Base-by-base conservation (phyloP, 2,329 filamentous ascomycete species). In the Celoporthe dispersa region DNA sequence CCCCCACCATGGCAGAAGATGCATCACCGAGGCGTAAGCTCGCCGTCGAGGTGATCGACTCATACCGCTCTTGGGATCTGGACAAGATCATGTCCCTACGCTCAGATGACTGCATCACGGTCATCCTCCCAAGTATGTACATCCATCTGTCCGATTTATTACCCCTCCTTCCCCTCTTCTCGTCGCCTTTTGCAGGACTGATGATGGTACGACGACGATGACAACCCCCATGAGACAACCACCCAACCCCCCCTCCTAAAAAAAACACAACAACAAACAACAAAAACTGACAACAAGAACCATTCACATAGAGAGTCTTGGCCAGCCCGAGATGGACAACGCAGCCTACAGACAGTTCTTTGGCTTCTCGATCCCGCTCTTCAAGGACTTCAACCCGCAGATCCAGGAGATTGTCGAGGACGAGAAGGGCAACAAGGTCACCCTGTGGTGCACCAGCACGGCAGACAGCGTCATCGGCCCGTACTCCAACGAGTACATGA, bases 401-500 rank as follows among this genome's bases (percentile, higher is more conserved):
- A 62, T 66, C 14, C 62, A 66, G 31, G 53, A 66, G 14, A 19
- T 69, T 35, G 31, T 66, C 7, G 75, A 73, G 59, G 74, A 76
- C 64, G 70, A 66, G 19, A 31, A 12, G 28, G 70, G 51, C 25
- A 75, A 75, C 71, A 76, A 75, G 64, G 72, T 74, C 41, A 70
- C 70, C 11, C 19, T 76, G 11, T 71, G 69, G 73, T 69, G 64
- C 31, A 63, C 22, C 11, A 74, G 72, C 67, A 73, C 66, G 14
- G 73, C 72, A 8, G 59, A 72, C 8, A 74, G 72, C 37, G 62
- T 62, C 14, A 41, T 75, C 28, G 73, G 75, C 0, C 73, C 72
- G 1, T 76, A 76, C 51, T 51, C 22, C 7, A 73, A 75, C 55
- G 73, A 76, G 73, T 74, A 75, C 63, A 69, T 73, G 51, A 41